These are phyloP conservation scores for Camillea tinctor DNA, from an alignment of 2,329 filamentous ascomycete genomes.

Conservation along the genomic window DNA sequence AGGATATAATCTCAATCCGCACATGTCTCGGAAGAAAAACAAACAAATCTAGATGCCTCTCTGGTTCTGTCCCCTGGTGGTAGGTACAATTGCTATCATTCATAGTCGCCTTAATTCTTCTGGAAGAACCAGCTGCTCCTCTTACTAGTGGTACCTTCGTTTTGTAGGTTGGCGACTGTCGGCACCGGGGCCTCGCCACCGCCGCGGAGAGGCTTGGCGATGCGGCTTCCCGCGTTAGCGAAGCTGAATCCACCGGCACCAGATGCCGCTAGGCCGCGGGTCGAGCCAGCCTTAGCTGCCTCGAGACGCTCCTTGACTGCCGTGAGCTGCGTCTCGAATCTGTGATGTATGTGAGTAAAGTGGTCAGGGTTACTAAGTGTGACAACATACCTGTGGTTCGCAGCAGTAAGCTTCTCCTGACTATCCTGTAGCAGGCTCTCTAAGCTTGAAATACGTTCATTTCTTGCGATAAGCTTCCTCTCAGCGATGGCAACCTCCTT, in stretches of 20 bases:
- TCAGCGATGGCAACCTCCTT: constrained; percentile 99
- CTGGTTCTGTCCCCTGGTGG: constrained; percentile 1
- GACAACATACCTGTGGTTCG: constrained; percentile 84
- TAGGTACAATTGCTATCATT: constrained; percentile 8
- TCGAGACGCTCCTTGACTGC: constrained; percentile 98
- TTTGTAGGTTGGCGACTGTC: constrained; percentile 58
- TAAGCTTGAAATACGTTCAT: constrained; percentile 93
- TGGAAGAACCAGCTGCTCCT: constrained; percentile 75
- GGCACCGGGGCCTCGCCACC: constrained; percentile 53
- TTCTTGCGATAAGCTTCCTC: constrained; percentile 91
- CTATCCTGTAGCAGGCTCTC: constrained; percentile 92
- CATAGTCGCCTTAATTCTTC: constrained; percentile 37
- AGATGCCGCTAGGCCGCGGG: constrained; percentile 71
- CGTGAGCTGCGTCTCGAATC: constrained; percentile 95
- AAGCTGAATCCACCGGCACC: constrained; percentile 70
- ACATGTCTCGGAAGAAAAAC: not conserved
- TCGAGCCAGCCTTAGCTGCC: constrained; percentile 88
- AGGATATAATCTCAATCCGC: constrained; percentile 9
- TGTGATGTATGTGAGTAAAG: constrained; percentile 42
- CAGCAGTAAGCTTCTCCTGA: constrained; percentile 95
- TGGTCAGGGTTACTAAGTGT: constrained; percentile 7
- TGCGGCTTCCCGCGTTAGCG: constrained; percentile 60
- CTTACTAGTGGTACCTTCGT: constrained; percentile 58
- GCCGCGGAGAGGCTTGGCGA: constrained; percentile 67
- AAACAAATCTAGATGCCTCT: constrained; percentile 15